These are phyloP conservation scores for Funneliformis geosporum DNA, from an alignment of 192 early-diverging fungal species.

Conservation along the genomic window DNA sequence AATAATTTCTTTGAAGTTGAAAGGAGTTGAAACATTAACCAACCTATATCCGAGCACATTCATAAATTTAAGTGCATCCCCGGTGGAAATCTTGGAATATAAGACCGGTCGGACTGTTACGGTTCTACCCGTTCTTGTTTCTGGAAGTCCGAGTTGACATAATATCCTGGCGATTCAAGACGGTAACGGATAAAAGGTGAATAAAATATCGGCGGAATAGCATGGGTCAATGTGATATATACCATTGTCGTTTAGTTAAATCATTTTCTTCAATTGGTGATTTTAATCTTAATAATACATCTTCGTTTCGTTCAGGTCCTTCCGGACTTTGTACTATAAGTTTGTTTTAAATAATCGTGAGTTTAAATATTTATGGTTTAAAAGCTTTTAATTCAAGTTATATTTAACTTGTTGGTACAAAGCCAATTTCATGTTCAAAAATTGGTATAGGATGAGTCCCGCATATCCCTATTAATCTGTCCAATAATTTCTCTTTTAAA, in stretches of 20 bases:
- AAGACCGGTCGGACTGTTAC: conserved; percentile 66
- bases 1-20: not conserved
- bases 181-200: not conserved
- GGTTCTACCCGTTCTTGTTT: conserved; percentile 62
- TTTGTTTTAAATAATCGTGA: not conserved
- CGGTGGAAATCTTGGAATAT: conserved; percentile 59
- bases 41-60: conserved; percentile 72
- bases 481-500: conserved; percentile 56
- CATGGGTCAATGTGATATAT: not conserved
- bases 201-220: not conserved
- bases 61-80: conserved; percentile 70
- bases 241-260: conserved; percentile 45
- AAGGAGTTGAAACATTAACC: not conserved
- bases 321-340: conserved; percentile 62
- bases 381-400: not conserved
- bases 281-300: conserved; percentile 66
- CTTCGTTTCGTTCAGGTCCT: conserved; percentile 73
- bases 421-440: conserved; percentile 70
- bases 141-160: conserved; percentile 67
- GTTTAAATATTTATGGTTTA: not conserved
- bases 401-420: conserved; percentile 58
- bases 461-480: conserved; percentile 68
- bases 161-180: conserved; percentile 49
- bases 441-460: conserved; percentile 60
- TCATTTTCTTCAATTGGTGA: conserved; percentile 50